phyloP scores from a whole-genome alignment of 768 basidiomycete species.

The Lyophyllum semitale region DNA sequence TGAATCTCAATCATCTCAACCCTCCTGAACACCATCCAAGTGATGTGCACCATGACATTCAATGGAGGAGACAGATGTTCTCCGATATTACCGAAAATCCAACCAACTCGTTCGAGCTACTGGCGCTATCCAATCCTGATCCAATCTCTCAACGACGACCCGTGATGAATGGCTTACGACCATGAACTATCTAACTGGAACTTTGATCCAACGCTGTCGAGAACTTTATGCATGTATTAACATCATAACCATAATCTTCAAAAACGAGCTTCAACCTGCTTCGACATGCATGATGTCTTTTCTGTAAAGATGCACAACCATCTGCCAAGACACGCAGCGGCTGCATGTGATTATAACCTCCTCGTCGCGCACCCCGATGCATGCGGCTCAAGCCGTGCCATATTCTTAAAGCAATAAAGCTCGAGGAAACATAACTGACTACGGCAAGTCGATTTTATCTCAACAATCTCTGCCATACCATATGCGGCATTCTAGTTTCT shows the following conservation, averaged over 20 bases:
- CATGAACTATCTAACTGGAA: not conserved
- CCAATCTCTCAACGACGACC: not conserved
- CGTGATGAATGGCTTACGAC: not conserved
- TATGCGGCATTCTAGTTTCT: not conserved
- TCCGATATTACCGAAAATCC: constrained; percentile 5
- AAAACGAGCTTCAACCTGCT: too few species aligned
- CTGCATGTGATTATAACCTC: not conserved
- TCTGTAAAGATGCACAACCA: not conserved
- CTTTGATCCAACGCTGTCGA: too few species aligned
- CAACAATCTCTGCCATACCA: not conserved
- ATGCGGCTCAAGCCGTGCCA: constrained; percentile 6
- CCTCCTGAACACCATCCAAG: constrained; percentile 11
- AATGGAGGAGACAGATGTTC: constrained; percentile 28
- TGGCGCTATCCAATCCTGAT: constrained; percentile 3
- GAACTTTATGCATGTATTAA: too few species aligned
- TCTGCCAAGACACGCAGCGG: not conserved
- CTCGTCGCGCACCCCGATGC: not conserved
- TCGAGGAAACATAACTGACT: not conserved
- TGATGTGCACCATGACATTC: constrained; percentile 24
- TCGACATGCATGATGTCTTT: not conserved
- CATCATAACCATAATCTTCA: not conserved
- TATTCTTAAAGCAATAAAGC: not conserved
- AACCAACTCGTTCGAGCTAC: constrained; percentile 24
- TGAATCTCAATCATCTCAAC: constrained; percentile 31
- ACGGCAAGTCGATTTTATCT: not conserved